Percentiles rank a stretch among this genome's conserved stretches.
Evolutionary conservation across 1,284 basidiomycete species (phyloP).

Genomic region (Ustilago nuda): DNA sequence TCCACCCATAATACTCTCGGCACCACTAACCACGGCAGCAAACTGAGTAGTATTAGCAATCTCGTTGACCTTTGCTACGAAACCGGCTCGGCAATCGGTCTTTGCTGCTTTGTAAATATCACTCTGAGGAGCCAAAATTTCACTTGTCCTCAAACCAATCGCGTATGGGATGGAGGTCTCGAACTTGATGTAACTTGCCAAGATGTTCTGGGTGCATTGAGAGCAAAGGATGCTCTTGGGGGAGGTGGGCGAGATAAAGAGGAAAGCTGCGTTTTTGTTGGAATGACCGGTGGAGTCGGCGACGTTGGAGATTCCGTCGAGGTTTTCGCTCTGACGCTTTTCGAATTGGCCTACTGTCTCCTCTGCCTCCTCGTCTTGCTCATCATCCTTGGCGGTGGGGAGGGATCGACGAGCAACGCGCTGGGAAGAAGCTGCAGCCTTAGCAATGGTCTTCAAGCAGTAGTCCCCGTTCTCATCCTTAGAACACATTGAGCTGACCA

Average conservation of each 20-base stretch:
- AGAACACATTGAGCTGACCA: conserved; percentile 59
- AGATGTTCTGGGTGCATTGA: conserved; percentile 56
- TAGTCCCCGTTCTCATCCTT: conserved; percentile 52
- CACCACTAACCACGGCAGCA: conserved; percentile 41
- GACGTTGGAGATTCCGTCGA: conserved; percentile 25
- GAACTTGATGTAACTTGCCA: conserved; percentile 62
- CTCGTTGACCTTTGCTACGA: conserved; percentile 50
- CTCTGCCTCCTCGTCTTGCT: conserved; percentile 12
- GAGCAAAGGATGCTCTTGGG: conserved; percentile 60
- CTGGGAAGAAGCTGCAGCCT: conserved; percentile 35
- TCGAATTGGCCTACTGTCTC: conserved; percentile 25
- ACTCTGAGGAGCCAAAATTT: conserved; percentile 54
- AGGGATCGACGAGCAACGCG: conserved; percentile 16
- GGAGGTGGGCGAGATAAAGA: conserved; percentile 54
- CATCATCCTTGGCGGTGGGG: conserved; percentile 14
- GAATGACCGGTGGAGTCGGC: conserved; percentile 21
- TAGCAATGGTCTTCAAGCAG: conserved; percentile 55
- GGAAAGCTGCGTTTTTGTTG: conserved; percentile 61
- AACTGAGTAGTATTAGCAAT: conserved; percentile 56
- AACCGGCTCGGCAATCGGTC: conserved; percentile 46
- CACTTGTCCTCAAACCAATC: conserved; percentile 55
- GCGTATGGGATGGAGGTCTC: conserved; percentile 64
- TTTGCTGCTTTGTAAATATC: conserved; percentile 57
- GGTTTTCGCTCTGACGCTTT: conserved; percentile 24
- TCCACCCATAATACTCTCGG: not conserved